These are phyloP conservation scores for Sordariomycetes sp. DNA, from an alignment of 2,329 filamentous ascomycete genomes.

Conservation along the genomic window DNA sequence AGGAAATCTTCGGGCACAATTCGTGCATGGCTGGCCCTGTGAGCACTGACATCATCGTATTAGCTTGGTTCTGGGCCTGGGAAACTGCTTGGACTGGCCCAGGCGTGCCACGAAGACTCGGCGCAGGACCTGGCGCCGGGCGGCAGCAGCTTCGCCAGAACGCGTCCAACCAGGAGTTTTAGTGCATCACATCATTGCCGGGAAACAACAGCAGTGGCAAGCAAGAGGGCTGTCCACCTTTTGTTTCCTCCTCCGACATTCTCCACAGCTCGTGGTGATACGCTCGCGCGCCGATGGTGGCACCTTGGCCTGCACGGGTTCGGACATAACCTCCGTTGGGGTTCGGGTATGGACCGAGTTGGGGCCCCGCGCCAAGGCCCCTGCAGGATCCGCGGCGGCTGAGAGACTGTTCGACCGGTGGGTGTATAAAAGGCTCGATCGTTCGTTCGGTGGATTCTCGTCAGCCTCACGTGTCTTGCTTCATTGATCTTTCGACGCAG, in stretches of 20 bases:
- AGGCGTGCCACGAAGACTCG: neutral
- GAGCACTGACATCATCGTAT: constrained; percentile 30
- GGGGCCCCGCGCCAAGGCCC: neutral
- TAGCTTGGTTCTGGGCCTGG: neutral
- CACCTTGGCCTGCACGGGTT: constrained; percentile 16
- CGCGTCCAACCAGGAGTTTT: too few species aligned
- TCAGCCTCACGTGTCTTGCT: too few species aligned
- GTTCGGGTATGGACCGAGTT: neutral
- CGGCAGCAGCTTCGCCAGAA: too few species aligned
- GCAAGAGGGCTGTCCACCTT: constrained; percentile 23
- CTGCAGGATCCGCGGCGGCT: neutral
- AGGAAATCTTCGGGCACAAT: constrained; percentile 41
- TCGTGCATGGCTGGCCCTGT: constrained; percentile 41
- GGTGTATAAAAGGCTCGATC: too few species aligned
- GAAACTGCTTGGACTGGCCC: neutral
- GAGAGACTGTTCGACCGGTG: neutral
- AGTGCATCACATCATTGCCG: too few species aligned
- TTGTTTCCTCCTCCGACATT: constrained; percentile 41
- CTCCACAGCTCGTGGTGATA: constrained; percentile 31
- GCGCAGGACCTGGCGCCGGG: too few species aligned
- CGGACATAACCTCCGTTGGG: constrained; percentile 18
- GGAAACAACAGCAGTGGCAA: neutral
- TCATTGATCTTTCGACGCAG: too few species aligned
- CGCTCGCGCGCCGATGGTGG: constrained; percentile 1
- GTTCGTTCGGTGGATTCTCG: too few species aligned